Percentiles rank a stretch among this genome's conserved stretches.
These are phyloP conservation scores for Nannochloropsis gaditana DNA, from an alignment of 108 stramenopile species.

Conservation along the genomic window DNA sequence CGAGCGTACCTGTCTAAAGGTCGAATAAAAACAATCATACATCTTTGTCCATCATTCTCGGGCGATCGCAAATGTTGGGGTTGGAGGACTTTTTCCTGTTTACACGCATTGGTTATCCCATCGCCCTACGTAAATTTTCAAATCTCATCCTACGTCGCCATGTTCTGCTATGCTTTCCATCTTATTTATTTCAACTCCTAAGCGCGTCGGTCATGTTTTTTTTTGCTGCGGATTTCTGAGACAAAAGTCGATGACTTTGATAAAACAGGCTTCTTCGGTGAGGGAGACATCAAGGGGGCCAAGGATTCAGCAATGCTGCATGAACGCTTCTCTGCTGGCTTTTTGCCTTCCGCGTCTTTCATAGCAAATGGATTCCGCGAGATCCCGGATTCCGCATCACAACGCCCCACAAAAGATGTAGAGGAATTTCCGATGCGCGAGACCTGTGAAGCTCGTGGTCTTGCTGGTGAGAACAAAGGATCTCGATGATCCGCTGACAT, in stretches of 20 bases:
- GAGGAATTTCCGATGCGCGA: conserved; percentile 27
- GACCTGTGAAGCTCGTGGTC: neutral
- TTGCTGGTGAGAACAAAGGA: neutral
- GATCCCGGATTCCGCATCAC: conserved; percentile 14
- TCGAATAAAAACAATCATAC: no score
- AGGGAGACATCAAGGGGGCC: conserved; percentile 25
- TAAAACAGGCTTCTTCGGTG: conserved; percentile 26
- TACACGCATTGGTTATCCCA: no score
- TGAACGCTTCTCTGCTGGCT: conserved; percentile 18
- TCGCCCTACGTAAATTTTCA: no score
- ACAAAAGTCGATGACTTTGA: conserved; percentile 34
- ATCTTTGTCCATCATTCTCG: no score
- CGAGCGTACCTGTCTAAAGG: neutral
- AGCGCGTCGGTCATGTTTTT: conserved; percentile 31
- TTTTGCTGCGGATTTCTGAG: conserved; percentile 34
- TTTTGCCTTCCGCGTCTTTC: neutral
- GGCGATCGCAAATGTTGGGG: no score
- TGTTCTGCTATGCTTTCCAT: neutral
- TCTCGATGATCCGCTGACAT: neutral
- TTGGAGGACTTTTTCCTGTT: no score
- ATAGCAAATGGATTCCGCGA: conserved; percentile 2
- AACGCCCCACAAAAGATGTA: neutral
- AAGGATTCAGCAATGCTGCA: conserved; percentile 23
- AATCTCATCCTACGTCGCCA: neutral
- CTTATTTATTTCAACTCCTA: neutral